Conservation (phyloP, 2,329 filamentous ascomycete species). For the Xylariomycetidae sp. region DNA sequence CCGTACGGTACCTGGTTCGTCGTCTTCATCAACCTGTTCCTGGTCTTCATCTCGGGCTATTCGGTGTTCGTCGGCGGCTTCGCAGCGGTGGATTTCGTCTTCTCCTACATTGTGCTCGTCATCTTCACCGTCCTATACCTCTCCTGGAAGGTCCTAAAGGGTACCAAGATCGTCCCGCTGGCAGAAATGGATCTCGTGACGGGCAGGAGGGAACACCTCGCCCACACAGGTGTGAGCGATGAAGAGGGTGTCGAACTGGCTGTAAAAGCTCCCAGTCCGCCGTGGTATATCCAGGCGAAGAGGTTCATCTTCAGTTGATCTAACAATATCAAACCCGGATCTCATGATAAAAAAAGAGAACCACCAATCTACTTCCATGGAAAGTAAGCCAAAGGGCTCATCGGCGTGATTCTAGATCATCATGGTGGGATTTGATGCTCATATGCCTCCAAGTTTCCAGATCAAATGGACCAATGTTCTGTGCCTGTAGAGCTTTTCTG, state of each 20-base stretch:
- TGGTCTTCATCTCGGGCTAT: slow-evolving; percentile 25
- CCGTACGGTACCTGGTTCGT: slow-evolving; percentile 23
- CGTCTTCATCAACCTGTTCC: slow-evolving; percentile 21
- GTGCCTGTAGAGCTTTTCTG: too few relatives aligned
- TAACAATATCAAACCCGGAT: too few relatives aligned
- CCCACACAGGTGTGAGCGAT: background rate
- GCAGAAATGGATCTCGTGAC: slow-evolving; percentile 20
- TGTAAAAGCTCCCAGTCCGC: background rate
- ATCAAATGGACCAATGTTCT: too few relatives aligned
- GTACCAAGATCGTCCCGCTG: slow-evolving; percentile 16
- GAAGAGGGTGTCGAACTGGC: slow-evolving; percentile 2
- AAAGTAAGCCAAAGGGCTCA: too few relatives aligned
- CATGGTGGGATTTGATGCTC: too few relatives aligned
- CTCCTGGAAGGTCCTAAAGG: slow-evolving; percentile 23
- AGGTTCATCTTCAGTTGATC: slow-evolving; percentile 15
- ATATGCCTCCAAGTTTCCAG: too few relatives aligned
- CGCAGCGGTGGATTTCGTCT: slow-evolving; percentile 21
- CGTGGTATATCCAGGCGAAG: slow-evolving; percentile 15
- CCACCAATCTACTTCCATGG: too few relatives aligned
- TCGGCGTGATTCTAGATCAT: too few relatives aligned
- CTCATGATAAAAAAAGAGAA: too few relatives aligned
- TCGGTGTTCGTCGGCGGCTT: slow-evolving; percentile 23
- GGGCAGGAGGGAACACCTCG: slow-evolving; percentile 16
- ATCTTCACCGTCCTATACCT: slow-evolving; percentile 21
- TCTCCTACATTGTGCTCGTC: slow-evolving; percentile 22